Percentiles rank a stretch among this genome's conserved stretches.
Conservation (phyloP, 164 flowering plant species). For the Euptelea pleiosperma region DNA sequence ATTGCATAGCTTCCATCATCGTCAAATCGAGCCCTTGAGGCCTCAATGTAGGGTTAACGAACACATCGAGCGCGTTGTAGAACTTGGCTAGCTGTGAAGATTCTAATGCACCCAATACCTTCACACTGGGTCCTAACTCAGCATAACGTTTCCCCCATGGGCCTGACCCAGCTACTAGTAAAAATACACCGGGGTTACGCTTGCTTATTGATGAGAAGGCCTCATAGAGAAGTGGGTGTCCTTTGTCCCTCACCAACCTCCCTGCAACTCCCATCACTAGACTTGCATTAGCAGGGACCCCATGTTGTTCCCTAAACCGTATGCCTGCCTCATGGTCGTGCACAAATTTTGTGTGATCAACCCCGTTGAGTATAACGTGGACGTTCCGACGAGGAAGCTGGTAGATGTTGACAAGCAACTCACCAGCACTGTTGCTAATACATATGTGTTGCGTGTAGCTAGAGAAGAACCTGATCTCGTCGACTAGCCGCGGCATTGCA, state of each 20-base stretch:
- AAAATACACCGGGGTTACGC: slow-evolving; percentile 26
- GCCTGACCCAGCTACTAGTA: slow-evolving; percentile 61
- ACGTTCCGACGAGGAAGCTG: slow-evolving; percentile 44
- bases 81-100: slow-evolving; percentile 35
- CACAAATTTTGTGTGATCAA: slow-evolving; percentile 33
- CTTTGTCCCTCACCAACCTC: slow-evolving; percentile 60
- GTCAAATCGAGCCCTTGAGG: slow-evolving; percentile 70
- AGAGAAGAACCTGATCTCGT: slow-evolving; percentile 45
- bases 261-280: slow-evolving; percentile 63
- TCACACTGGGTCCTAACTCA: slow-evolving; percentile 39
- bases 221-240: slow-evolving; percentile 52
- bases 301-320: slow-evolving; percentile 28
- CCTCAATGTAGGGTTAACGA: slow-evolving; percentile 61
- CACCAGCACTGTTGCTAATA: slow-evolving; percentile 46
- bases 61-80: slow-evolving; percentile 56
- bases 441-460: slow-evolving; percentile 46
- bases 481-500: slow-evolving; percentile 38
- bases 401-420: slow-evolving; percentile 41
- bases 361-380: slow-evolving; percentile 68
- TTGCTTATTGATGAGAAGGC: slow-evolving; percentile 36
- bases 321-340: slow-evolving; percentile 29
- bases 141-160: slow-evolving; percentile 52
- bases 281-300: slow-evolving; percentile 39
- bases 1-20: slow-evolving; percentile 56
- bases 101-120: slow-evolving; percentile 43